phyloP scores from a whole-genome alignment of 2,329 filamentous ascomycete genomes.

The Chaetomiaceae sp. region DNA sequence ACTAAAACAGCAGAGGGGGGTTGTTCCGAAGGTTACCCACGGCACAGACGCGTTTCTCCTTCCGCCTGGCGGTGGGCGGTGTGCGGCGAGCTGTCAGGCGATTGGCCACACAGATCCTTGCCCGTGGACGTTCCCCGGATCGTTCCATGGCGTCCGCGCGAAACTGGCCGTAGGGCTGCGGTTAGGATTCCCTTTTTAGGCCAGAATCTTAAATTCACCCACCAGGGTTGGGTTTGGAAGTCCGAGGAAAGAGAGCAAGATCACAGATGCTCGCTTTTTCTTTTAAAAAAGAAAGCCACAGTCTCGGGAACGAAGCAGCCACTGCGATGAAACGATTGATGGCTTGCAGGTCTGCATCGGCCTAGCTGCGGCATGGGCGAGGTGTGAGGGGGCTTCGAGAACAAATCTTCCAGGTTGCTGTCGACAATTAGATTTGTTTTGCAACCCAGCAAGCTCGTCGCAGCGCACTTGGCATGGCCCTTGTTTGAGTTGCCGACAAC shows the following conservation, averaged over 20 bases:
- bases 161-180: slow-evolving; percentile 11
- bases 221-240: not conserved
- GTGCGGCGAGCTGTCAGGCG: slow-evolving; percentile 1
- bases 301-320: not conserved
- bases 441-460: not conserved
- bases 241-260: not conserved
- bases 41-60: not conserved
- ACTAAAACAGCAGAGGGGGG: slow-evolving; percentile 4
- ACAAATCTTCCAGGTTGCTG: too few relatives aligned
- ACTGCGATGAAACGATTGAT: not conserved
- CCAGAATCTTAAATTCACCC: not conserved
- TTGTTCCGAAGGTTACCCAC: not conserved
- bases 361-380: not conserved
- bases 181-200: not conserved
- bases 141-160: too few relatives aligned
- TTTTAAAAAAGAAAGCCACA: not conserved
- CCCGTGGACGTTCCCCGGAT: slow-evolving; percentile 1
- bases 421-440: slow-evolving; percentile 2
- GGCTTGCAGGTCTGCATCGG: slow-evolving; percentile 5
- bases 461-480: too few relatives aligned
- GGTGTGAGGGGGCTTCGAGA: slow-evolving; percentile 1
- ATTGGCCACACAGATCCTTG: slow-evolving; percentile 3
- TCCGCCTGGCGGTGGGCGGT: not conserved
- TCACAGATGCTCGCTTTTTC: too few relatives aligned
- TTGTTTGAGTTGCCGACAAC: not conserved